Evolutionary conservation across 1,284 basidiomycete genomes (phyloP).

Genomic region (Ganoderma leucocontextum): DNA sequence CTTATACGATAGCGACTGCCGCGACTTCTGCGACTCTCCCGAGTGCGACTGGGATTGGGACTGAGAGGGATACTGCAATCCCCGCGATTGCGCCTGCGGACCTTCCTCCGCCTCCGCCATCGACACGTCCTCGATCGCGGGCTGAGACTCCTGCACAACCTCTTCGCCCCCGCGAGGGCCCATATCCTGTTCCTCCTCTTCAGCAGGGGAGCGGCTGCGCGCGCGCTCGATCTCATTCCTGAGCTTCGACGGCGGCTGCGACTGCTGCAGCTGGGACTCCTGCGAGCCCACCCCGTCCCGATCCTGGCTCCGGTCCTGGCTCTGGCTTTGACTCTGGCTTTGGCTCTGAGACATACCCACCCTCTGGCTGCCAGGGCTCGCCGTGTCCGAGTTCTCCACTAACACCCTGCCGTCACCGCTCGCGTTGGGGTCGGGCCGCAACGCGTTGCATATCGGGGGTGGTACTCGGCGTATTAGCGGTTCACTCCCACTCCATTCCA

Average conservation of each 20-base stretch:
- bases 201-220: neutral
- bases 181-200: neutral
- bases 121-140: neutral
- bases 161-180: neutral
- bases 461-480: conserved; percentile 29
- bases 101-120: conserved; percentile 10
- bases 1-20: conserved; percentile 28
- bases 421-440: conserved; percentile 29
- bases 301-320: conserved; percentile 11
- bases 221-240: conserved; percentile 26
- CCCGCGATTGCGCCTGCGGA: neutral
- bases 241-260: conserved; percentile 30
- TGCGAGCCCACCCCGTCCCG: conserved; percentile 20
- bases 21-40: conserved; percentile 17
- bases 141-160: neutral
- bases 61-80: neutral
- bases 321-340: conserved; percentile 24
- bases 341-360: conserved; percentile 19
- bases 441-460: conserved; percentile 12
- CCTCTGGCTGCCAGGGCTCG: conserved; percentile 36
- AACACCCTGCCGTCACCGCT: conserved; percentile 50
- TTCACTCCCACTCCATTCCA: conserved; percentile 5
- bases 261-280: conserved; percentile 24
- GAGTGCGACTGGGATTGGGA: neutral
- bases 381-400: conserved; percentile 62